Evolutionary conservation across 768 basidiomycete genomes (phyloP).

Genomic region (Mrakia gelida): DNA sequence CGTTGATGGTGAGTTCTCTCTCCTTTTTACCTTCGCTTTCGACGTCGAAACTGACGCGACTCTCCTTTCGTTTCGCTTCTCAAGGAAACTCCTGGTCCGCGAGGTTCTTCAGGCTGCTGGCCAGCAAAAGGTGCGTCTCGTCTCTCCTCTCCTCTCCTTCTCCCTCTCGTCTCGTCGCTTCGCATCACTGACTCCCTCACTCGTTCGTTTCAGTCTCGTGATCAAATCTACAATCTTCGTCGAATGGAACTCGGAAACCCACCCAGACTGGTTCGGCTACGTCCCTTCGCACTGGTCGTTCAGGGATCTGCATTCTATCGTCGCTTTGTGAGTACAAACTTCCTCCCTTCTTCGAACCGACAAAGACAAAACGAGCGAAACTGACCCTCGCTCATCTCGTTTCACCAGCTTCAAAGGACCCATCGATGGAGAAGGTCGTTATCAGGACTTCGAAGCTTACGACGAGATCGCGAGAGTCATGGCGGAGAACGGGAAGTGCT

Average conservation of each 20-base stretch:
- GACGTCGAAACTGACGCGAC: not conserved
- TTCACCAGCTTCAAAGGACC: not conserved
- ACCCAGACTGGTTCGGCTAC: constrained; percentile 3
- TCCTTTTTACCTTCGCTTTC: not conserved
- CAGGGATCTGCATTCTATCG: not conserved
- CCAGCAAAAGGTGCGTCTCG: not conserved
- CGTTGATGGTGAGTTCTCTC: not conserved
- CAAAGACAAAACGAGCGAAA: no score
- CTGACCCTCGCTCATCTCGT: no score
- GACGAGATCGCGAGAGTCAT: constrained; percentile 15
- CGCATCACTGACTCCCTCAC: no score
- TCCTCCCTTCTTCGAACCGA: no score
- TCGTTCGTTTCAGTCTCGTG: not conserved
- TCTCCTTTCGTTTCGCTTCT: not conserved
- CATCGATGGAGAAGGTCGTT: not conserved
- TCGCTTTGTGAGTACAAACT: not conserved
- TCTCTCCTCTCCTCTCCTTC: not conserved
- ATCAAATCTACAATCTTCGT: constrained; percentile 12
- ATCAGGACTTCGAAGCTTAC: constrained; percentile 3
- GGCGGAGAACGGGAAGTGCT: constrained; percentile 13
- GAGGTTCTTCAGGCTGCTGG: constrained; percentile 8
- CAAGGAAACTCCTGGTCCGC: constrained; percentile 4
- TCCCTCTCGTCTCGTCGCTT: no score
- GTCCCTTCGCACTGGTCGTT: constrained; percentile 15
- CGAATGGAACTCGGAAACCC: constrained; percentile 16